Conservation (phyloP, 192 early-diverging fungal genomes). For the Kickxella alabastrina region DNA sequence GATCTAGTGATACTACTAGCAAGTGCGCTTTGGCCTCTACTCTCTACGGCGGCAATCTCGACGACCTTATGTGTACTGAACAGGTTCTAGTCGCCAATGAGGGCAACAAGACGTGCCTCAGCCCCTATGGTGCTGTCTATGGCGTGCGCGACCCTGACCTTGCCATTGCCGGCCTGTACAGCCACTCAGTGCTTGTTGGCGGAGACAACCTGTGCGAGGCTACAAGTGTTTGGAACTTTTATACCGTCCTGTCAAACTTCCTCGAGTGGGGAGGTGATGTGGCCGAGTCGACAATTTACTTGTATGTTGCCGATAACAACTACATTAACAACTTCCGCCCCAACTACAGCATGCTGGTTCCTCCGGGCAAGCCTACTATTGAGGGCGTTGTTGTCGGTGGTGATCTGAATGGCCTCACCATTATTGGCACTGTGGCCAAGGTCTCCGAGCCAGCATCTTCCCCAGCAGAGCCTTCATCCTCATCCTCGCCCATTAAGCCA, state of each 20-base stretch:
- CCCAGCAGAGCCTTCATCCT: neutral
- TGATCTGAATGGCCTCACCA: slow-evolving; percentile 15
- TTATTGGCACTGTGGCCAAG: neutral
- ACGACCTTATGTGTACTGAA: slow-evolving; percentile 33
- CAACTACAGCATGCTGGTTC: slow-evolving; percentile 29
- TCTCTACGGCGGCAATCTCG: slow-evolving; percentile 21
- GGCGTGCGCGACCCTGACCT: slow-evolving; percentile 27
- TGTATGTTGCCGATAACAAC: slow-evolving; percentile 23
- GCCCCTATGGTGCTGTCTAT: slow-evolving; percentile 30
- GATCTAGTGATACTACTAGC: slow-evolving; percentile 2
- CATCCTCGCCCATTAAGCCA: too few relatives aligned
- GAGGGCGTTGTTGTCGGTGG: slow-evolving; percentile 24
- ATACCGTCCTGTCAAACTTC: slow-evolving; percentile 37
- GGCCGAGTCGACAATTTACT: slow-evolving; percentile 35
- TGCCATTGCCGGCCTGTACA: slow-evolving; percentile 36
- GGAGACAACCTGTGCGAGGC: slow-evolving; percentile 21
- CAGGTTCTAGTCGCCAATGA: slow-evolving; percentile 2
- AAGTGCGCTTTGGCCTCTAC: slow-evolving; percentile 19
- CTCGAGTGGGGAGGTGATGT: slow-evolving; percentile 44
- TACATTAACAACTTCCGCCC: slow-evolving; percentile 40
- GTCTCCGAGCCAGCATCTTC: neutral
- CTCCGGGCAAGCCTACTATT: slow-evolving; percentile 5
- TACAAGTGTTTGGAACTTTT: slow-evolving; percentile 29
- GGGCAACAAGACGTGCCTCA: slow-evolving; percentile 8
- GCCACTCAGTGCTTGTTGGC: slow-evolving; percentile 41